These are phyloP conservation scores for Penicilliopsis zonata DNA, from an alignment of 495 filamentous ascomycete genomes.

Conservation along the genomic window DNA sequence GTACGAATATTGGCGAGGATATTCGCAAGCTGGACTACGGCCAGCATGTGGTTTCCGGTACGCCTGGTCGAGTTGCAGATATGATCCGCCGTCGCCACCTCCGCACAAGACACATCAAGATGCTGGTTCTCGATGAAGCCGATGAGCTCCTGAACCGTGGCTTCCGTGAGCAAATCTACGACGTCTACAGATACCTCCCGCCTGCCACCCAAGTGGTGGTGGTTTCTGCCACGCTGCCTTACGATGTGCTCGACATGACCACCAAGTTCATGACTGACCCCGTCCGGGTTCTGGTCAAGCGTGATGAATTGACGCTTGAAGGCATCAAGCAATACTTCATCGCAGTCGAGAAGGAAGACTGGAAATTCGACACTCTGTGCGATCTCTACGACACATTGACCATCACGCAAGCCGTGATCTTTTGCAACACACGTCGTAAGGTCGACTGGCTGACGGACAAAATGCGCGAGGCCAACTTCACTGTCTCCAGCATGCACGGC, in stretches of 20 bases:
- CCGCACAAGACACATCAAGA: constrained; percentile 92
- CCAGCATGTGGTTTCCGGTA: constrained; percentile 93
- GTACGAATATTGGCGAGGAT: constrained; percentile 94
- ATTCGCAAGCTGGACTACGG: constrained; percentile 95
- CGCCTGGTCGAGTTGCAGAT: constrained; percentile 90
- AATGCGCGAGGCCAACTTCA: constrained; percentile 96
- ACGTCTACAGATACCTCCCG: constrained; percentile 93
- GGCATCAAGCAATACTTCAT: constrained; percentile 99
- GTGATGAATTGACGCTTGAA: constrained; percentile 96
- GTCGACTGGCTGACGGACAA: constrained; percentile 99
- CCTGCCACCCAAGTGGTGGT: constrained; percentile 96
- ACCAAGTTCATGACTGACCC: constrained; percentile 99
- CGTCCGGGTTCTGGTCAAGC: constrained; percentile 97
- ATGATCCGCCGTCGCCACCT: constrained; percentile 97
- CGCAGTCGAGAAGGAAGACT: constrained; percentile 98
- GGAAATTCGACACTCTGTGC: constrained; percentile 99
- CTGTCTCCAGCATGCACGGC: constrained; percentile 95
- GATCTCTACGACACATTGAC: constrained; percentile 99
- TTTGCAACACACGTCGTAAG: constrained; percentile 99
- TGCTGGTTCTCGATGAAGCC: constrained; percentile 96
- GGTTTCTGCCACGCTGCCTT: constrained; percentile 90
- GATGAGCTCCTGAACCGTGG: constrained; percentile 87
- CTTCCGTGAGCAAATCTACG: constrained; percentile 99
- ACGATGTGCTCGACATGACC: constrained; percentile 98
- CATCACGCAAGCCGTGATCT: constrained; percentile 98